These are phyloP conservation scores for Solanum pimpinellifolium DNA, from an alignment of 257 asterid genomes.

Conservation along the genomic window DNA sequence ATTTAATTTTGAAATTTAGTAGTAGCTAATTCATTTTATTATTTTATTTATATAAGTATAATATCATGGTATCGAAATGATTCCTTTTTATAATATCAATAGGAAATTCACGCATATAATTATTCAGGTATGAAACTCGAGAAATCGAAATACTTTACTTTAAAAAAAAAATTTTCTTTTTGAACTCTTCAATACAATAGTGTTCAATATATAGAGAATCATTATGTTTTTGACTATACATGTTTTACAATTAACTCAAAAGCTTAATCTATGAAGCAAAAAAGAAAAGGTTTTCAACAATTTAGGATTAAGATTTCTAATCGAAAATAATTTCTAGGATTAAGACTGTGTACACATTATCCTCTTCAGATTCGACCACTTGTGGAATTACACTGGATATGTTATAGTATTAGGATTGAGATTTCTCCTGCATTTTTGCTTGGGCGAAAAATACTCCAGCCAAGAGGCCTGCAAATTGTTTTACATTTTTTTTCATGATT, in stretches of 20 bases:
- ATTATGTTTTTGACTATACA: not conserved
- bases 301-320: conserved; percentile 10
- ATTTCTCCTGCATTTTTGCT: conserved; percentile 61
- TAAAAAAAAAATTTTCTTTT: too few relatives aligned
- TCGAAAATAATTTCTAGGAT: not conserved
- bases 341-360: not conserved
- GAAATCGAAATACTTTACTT: too few relatives aligned
- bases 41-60: too few relatives aligned
- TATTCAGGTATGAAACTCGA: too few relatives aligned
- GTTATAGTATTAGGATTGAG: not conserved
- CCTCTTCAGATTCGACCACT: accelerated
- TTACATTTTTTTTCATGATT: conserved; percentile 1
- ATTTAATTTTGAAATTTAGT: not conserved
- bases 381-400: not conserved
- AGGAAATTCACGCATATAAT: too few relatives aligned
- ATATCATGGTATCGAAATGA: too few relatives aligned
- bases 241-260: not conserved
- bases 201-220: not conserved
- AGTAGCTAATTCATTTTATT: too few relatives aligned
- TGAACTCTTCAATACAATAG: not conserved
- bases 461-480: conserved; percentile 37
- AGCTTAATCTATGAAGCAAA: not conserved
- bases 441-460: conserved; percentile 87
- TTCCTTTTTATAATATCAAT: too few relatives aligned
- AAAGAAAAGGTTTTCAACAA: not conserved